Base-by-base conservation (phyloP, 2,329 filamentous ascomycete genomes). In the Monosporascus sp. region DNA sequence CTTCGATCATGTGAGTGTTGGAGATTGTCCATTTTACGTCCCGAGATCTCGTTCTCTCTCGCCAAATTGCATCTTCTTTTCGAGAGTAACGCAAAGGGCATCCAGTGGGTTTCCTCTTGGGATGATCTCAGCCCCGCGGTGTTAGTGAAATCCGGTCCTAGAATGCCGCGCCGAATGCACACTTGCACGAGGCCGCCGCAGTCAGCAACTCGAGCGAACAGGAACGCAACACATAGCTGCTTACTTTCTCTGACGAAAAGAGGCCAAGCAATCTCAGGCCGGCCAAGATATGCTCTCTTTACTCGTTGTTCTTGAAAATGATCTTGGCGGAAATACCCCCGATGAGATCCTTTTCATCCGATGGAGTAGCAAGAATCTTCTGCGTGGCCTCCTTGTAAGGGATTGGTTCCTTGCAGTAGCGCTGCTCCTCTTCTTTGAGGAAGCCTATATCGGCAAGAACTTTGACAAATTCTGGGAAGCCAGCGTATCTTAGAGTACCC, bases 381-480 rank as follows among this genome's bases (percentile, higher is more conserved):
- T 88, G 77, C 40, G 91, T 91, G 37, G 89, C 91, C 61, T 96
- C 88, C 70, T 88, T 91, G 93, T 92, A 97, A 53, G 87, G 65
- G 50, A 88, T 80, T 27, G 86, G 75, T 60, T 81, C 72, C 67
- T 86, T 86, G 65, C 92, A 80, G 74, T 78, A 81, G 63, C 82
- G 78, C 56, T 82, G 74, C 59, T 81, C 75, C 43, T 84, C 81
- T 55, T 96, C 90, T 52, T 78, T 82, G 48, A 97, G 81, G 82
- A 97, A 96, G 60, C 91, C 91, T 56, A 92, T 88, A 69, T 97
- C 88, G 56, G 96, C 91, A 11, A 97, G 84, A 26, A 86, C 83
- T 69, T 87, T 88, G 75, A 97, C 83, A 73, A 97, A 93, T 70
- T 95, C 84, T 3, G 92, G 91, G 82, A 96, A 96, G 45, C 93